Evolutionary conservation across 1,139 yeast genomes (phyloP).

Genomic region (Cylindricascospora bacillispora): DNA sequence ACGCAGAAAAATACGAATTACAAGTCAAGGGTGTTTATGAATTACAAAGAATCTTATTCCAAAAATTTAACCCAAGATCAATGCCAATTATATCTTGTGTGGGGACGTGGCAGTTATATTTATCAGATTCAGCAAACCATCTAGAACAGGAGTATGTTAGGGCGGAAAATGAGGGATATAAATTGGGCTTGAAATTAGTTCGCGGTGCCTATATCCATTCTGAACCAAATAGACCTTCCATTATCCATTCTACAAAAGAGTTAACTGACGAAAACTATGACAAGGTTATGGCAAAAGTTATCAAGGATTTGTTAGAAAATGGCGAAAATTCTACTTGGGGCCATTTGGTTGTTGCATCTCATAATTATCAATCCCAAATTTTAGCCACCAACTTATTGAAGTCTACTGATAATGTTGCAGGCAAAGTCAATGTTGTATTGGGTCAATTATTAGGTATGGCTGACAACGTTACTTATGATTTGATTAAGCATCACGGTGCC

Average conservation of each 20-base stretch:
- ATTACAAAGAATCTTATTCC: slow-evolving; percentile 71
- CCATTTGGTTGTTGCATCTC: slow-evolving; percentile 86
- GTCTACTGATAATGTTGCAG: slow-evolving; percentile 20
- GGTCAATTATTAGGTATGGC: slow-evolving; percentile 97
- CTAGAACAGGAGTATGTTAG: slow-evolving; percentile 50
- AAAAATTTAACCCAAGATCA: slow-evolving; percentile 52
- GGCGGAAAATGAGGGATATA: slow-evolving; percentile 52
- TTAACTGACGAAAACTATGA: slow-evolving; percentile 40
- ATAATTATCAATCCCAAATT: slow-evolving; percentile 68
- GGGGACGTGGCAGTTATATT: slow-evolving; percentile 91
- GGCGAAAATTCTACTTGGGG: slow-evolving; percentile 50
- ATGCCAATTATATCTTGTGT: slow-evolving; percentile 52
- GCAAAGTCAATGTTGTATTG: slow-evolving; percentile 57
- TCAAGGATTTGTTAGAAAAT: slow-evolving; percentile 44
- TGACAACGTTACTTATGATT: slow-evolving; percentile 70
- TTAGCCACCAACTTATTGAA: slow-evolving; percentile 49
- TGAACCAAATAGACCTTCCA: slow-evolving; percentile 53
- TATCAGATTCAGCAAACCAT: slow-evolving; percentile 55
- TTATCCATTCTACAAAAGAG: slow-evolving; percentile 59
- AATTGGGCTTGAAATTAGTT: slow-evolving; percentile 83
- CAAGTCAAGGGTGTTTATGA: slow-evolving; percentile 81
- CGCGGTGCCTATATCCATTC: slow-evolving; percentile 95
- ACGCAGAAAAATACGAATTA: slow-evolving; percentile 81
- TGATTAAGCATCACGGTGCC: slow-evolving; percentile 50
- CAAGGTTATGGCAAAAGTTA: slow-evolving; percentile 51